Evolutionary conservation across 257 asterid species (phyloP).

Genomic region (Solanum habrochaites): DNA sequence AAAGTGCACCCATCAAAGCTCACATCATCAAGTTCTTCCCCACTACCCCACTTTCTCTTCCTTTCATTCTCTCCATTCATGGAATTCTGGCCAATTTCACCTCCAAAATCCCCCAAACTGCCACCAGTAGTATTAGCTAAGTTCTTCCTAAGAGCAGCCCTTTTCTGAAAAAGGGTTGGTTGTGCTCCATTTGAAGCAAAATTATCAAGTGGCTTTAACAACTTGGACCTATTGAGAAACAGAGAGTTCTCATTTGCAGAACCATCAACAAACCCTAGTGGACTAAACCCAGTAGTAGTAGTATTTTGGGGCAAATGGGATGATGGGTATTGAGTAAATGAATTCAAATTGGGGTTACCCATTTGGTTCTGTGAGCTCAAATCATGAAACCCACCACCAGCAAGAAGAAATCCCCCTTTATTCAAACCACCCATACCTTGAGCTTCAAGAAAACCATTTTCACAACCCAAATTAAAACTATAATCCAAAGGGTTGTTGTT

Average conservation of each 20-base stretch:
- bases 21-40: conserved; percentile 56
- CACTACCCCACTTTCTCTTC: conserved; percentile 41
- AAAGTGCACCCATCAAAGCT: conserved; percentile 62
- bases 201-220: conserved; percentile 70
- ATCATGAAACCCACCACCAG: conserved; percentile 23
- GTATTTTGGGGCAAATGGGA: conserved; percentile 19
- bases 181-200: conserved; percentile 54
- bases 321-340: conserved; percentile 14
- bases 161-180: conserved; percentile 85
- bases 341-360: conserved; percentile 21
- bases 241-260: conserved; percentile 28
- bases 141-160: conserved; percentile 67
- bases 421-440: conserved; percentile 18
- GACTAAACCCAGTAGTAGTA: conserved; percentile 22
- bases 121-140: not conserved
- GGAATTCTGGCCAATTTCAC: conserved; percentile 13
- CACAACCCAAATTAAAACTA: conserved; percentile 45
- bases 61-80: conserved; percentile 13
- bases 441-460: conserved; percentile 46
- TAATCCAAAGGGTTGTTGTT: conserved; percentile 16
- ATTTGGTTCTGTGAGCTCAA: conserved; percentile 30
- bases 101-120: conserved; percentile 40
- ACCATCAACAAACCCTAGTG: conserved; percentile 25
- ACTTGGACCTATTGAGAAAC: conserved; percentile 51
- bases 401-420: conserved; percentile 13